Evolutionary conservation across 73 alveolate genomes (phyloP).

Genomic region (Paramecium sonneborni): DNA sequence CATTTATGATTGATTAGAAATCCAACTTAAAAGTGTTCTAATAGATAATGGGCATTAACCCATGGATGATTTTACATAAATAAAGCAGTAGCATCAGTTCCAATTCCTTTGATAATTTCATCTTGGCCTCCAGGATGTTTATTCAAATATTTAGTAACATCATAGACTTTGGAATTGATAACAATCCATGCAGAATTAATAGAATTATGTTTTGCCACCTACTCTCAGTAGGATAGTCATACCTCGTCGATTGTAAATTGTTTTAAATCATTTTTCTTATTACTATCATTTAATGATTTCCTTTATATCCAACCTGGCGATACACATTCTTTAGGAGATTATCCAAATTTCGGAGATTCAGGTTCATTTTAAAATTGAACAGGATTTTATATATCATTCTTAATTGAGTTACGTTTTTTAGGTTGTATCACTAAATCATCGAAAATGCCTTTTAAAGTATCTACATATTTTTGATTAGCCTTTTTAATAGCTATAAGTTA

Average conservation of each 20-base stretch:
- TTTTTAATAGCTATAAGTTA: not conserved
- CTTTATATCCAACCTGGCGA: not conserved
- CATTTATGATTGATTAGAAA: constrained; percentile 24
- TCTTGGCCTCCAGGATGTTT: constrained; percentile 95
- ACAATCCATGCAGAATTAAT: constrained; percentile 84
- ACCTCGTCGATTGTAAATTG: not conserved
- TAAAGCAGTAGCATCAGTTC: constrained; percentile 87
- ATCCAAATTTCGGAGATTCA: constrained; percentile 30
- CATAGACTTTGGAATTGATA: constrained; percentile 84
- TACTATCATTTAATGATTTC: not conserved
- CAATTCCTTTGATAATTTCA: constrained; percentile 84
- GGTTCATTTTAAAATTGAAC: not conserved
- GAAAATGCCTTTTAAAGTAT: not conserved
- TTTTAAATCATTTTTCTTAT: not conserved
- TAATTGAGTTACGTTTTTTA: not conserved
- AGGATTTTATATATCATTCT: not conserved
- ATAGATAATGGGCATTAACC: constrained; percentile 82
- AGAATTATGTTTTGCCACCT: constrained; percentile 83
- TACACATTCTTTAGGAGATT: not conserved
- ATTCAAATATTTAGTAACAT: constrained; percentile 82
- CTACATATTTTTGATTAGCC: not conserved
- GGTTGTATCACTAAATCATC: not conserved
- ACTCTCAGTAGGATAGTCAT: constrained; percentile 40
- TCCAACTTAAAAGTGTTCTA: constrained; percentile 86
- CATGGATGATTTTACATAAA: constrained; percentile 89